phyloP scores from a whole-genome alignment of 129 eudicot genomes.

The Chrysanthemum lavandulifolium region DNA sequence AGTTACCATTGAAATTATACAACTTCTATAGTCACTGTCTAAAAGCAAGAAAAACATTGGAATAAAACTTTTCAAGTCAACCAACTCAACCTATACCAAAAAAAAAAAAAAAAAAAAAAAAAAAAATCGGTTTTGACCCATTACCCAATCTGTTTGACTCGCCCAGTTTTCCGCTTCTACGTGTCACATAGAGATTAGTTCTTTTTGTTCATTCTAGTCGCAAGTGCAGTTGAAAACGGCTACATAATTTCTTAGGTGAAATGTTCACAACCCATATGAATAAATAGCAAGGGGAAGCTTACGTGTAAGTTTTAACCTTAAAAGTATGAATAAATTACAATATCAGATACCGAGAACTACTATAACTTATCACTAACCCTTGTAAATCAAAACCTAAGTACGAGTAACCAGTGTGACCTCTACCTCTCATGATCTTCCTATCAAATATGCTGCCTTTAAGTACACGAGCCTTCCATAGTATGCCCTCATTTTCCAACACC shows the following conservation, averaged over 20 bases:
- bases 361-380: not conserved
- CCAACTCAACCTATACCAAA: too few species aligned
- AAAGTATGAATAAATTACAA: constrained; percentile 15
- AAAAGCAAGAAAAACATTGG: not conserved
- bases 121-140: not conserved
- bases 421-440: constrained; percentile 1
- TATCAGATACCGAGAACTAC: constrained; percentile 22
- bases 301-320: not conserved
- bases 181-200: not conserved
- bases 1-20: too few species aligned
- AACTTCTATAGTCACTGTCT: too few species aligned
- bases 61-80: too few species aligned
- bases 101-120: not conserved
- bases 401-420: constrained; percentile 1
- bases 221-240: not conserved
- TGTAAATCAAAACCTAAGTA: constrained; percentile 14
- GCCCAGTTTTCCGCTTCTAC: not conserved
- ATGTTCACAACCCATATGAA: not conserved
- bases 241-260: not conserved
- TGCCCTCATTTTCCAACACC: constrained; percentile 6
- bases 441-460: not conserved
- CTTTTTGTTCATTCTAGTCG: not conserved
- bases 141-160: not conserved
- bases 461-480: constrained; percentile 1
- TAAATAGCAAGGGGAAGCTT: not conserved